phyloP scores from a whole-genome alignment of 2,329 filamentous ascomycete genomes.

The Xylaria sp. region DNA sequence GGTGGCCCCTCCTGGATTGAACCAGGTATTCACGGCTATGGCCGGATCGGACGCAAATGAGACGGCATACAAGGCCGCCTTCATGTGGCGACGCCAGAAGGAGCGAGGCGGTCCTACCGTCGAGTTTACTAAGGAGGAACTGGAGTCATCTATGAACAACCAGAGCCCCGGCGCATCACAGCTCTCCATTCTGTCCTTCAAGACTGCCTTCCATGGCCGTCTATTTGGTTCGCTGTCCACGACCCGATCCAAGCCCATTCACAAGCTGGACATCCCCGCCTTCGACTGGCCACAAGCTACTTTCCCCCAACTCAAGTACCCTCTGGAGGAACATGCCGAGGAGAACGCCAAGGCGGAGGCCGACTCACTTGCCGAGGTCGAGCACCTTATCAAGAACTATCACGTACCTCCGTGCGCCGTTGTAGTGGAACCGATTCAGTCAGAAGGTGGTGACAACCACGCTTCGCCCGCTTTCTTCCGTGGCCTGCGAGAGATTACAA shows the following conservation, averaged over 20 bases:
- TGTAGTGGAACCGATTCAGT: slow-evolving; percentile 90
- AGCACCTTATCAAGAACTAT: slow-evolving; percentile 82
- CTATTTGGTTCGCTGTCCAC: slow-evolving; percentile 89
- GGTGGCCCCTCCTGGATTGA: slow-evolving; percentile 82
- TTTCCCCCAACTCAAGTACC: slow-evolving; percentile 88
- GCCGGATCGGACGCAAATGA: slow-evolving; percentile 94
- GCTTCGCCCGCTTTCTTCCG: slow-evolving; percentile 89
- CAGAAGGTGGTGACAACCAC: slow-evolving; percentile 95
- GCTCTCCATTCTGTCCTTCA: slow-evolving; percentile 90
- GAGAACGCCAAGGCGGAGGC: slow-evolving; percentile 87
- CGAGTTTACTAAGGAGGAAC: slow-evolving; percentile 83
- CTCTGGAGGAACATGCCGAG: slow-evolving; percentile 79
- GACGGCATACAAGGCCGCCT: slow-evolving; percentile 93
- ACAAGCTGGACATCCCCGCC: slow-evolving; percentile 93
- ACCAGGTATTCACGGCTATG: slow-evolving; percentile 92
- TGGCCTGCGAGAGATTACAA: slow-evolving; percentile 81
- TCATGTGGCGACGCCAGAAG: slow-evolving; percentile 88
- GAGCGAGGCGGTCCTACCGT: slow-evolving; percentile 81
- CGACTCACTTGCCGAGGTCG: slow-evolving; percentile 83
- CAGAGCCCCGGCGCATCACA: slow-evolving; percentile 78
- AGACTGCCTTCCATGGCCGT: slow-evolving; percentile 88
- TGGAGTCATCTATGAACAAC: slow-evolving; percentile 82
- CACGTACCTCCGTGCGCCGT: slow-evolving; percentile 84
- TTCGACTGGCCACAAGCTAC: slow-evolving; percentile 95
- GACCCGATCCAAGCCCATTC: slow-evolving; percentile 91